Base-by-base conservation (phyloP, 371 early-diverging fungal species). In the Mortierella sp. region DNA sequence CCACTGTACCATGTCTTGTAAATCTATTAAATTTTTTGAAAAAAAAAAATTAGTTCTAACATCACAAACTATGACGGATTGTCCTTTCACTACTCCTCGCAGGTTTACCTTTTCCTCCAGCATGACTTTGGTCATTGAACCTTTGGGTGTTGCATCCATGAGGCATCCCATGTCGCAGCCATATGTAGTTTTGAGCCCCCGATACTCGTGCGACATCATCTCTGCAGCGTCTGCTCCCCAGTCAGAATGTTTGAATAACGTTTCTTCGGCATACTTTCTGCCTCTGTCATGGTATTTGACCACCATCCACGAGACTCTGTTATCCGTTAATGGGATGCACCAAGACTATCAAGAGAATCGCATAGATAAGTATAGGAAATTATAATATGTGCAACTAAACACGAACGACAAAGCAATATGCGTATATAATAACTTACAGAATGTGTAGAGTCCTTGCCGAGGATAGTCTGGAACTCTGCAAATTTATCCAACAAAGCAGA, bases 391-490 rank as follows among this genome's bases (percentile, higher is more conserved):
- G n/a, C n/a, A 66, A 66, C 22, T 19, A 3, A 23, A 29, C 17
- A 64, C 13, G 53, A n/a, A 49, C 19, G 15, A 64, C 5, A 51
- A 53, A 49, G 40, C 2, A 10, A 5, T 5, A 43, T 43, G 17
- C 19, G 45, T 4, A 37, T 8, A 3, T 15, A 56, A 12, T 28
- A 5, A 26, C 68, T 66, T 70, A 76, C 76, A 23, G 76, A 66
- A 58, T 51, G 62, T 9, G 66, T 57, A 26, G 61, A 61, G 8
- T 60, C 69, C 34, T 70, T 70, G 34, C 45, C 54, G 40, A 76
- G 70, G 19, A 76, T 61, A 19, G 70, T 70, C 66, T 70, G 70
- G 47, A 76, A 70, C 45, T 76, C 70, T n/a, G 70, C 70, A 32
- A 70, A 70, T 37, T 70, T 66, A 7, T 54, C 67, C 22, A 34